Evolutionary conservation across 192 early-diverging fungal species (phyloP), one percentile per base, ranked within the genome.

Genomic region (Podila horticola): DNA sequence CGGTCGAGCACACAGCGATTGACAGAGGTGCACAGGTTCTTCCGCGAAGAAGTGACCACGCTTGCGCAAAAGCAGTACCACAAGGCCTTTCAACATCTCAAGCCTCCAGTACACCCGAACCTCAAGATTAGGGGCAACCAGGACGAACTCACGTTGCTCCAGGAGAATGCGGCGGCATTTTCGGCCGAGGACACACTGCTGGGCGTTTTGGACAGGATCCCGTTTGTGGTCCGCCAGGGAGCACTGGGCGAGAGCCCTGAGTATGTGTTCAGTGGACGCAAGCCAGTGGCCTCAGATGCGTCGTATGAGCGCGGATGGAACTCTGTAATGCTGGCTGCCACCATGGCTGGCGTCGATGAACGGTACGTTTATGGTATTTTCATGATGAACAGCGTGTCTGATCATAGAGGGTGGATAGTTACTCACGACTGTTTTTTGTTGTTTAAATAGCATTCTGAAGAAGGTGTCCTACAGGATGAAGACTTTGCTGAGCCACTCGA

Each of bases 191-290:
- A 81, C 68, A 60, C 41, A 7, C 12, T 72, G 13, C 36, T 62
- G 29, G 66, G 52, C 26, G 48, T 69, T 4, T 29, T 81, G 34
- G 62, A 73, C 50, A 65, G 67, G 13, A 31, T 81, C 61, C 57
- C 71, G 15, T 81, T 64, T 50, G 71, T 73, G 33, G 61, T 79
- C 15, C 76, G 76, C 15, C 76, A 79, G 31, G 76, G 76, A 0
- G 70, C 76, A 15, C 41, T 81, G 22, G 66, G 71, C 20, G 26
- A 63, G 24, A 50, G 19, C 5, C 77, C 77, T 3, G 66, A 58
- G 22, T 68, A 73, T 26, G 41, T 57, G 19, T 20, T 64, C 5
- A 67, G 74, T 4, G 11, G 60, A 4, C 67, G 67, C 5, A 75
- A 75, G 29, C 74, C 74, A 1, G 63, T 70, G n/a, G 19, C 57